Conservation (phyloP, 805 yeast species). For the Candida saitoana region DNA sequence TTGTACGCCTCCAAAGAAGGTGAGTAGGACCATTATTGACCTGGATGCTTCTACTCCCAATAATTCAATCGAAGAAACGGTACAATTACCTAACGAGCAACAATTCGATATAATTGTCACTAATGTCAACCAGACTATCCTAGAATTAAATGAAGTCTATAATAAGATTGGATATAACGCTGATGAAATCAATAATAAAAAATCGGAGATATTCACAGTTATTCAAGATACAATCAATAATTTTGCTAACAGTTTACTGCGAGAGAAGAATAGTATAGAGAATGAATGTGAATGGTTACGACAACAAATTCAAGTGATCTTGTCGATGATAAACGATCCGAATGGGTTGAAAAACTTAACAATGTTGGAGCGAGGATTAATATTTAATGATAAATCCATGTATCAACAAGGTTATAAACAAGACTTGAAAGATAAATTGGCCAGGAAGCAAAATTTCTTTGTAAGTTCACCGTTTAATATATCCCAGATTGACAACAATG, state of each 20-base stretch:
- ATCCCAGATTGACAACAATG: constrained; percentile 13
- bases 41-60: not conserved
- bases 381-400: constrained; percentile 22
- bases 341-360: constrained; percentile 24
- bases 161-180: constrained; percentile 52
- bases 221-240: constrained; percentile 47
- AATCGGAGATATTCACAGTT: constrained; percentile 45
- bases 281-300: constrained; percentile 45
- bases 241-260: constrained; percentile 26
- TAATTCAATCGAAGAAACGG: not conserved
- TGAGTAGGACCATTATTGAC: not conserved
- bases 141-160: constrained; percentile 44
- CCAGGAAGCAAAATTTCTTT: constrained; percentile 17
- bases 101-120: constrained; percentile 29
- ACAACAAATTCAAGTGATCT: constrained; percentile 37
- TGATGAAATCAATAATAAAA: constrained; percentile 47
- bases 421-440: constrained; percentile 18
- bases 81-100: constrained; percentile 6
- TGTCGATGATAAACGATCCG: constrained; percentile 36
- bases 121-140: constrained; percentile 33
- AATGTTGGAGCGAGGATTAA: constrained; percentile 26
- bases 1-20: not conserved
- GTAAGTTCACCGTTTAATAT: constrained; percentile 29
- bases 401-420: constrained; percentile 29
- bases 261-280: constrained; percentile 36